A percentile compares a stretch with the other conserved stretches of the same genome.
Evolutionary conservation across 345 rosid genomes (phyloP).

Genomic region (Eucalyptus cloeziana): DNA sequence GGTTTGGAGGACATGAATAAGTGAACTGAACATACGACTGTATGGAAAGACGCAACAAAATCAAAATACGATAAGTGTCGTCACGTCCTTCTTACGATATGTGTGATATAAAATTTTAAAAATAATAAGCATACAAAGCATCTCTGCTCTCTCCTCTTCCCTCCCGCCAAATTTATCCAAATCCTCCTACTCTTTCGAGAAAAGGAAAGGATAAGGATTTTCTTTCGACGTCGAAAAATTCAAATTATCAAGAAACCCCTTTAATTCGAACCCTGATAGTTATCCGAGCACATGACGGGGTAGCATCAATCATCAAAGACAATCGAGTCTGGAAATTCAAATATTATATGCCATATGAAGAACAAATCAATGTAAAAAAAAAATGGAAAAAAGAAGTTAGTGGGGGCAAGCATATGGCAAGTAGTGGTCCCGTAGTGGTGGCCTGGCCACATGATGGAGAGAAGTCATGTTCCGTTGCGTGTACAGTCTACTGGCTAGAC

Average conservation of each 20-base stretch:
- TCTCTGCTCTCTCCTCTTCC: background rate
- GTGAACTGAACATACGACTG: fast-evolving
- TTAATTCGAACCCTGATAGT: background rate
- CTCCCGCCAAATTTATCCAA: background rate
- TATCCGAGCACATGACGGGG: fast-evolving
- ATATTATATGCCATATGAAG: background rate
- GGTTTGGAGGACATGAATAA: fast-evolving
- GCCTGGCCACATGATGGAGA: background rate
- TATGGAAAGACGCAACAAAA: background rate
- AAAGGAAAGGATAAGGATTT: background rate
- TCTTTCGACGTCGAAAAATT: background rate
- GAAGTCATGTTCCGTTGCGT: background rate
- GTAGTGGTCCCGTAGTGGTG: background rate
- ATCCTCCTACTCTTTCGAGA: background rate
- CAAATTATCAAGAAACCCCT: background rate
- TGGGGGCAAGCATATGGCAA: background rate
- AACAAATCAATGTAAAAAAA: background rate
- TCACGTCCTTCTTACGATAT: background rate
- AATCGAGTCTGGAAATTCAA: background rate
- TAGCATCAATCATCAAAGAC: background rate
- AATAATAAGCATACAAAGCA: fast-evolving
- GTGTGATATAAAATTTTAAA: background rate
- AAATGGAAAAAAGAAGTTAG: background rate
- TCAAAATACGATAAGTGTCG: background rate
- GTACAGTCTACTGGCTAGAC: background rate